These are phyloP conservation scores for Candida sithepensis DNA, from an alignment of 805 yeast genomes.

Conservation along the genomic window DNA sequence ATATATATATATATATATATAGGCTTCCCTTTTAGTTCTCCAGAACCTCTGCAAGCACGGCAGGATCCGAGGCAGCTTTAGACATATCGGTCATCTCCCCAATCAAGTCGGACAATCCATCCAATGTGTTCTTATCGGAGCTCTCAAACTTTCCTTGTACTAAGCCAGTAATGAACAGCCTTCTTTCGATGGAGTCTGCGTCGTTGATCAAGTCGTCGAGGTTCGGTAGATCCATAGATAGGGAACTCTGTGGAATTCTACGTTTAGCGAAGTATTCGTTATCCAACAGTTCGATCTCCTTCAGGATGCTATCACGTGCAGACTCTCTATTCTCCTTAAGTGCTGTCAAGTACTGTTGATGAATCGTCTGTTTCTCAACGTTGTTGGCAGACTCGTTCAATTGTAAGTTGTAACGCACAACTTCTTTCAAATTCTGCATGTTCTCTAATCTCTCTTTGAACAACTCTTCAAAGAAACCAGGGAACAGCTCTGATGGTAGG, in stretches of 20 bases:
- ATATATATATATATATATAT: neutral
- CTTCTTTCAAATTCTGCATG: constrained; percentile 9
- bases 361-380: constrained; percentile 6
- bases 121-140: constrained; percentile 8
- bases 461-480: constrained; percentile 12
- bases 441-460: constrained; percentile 9
- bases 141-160: constrained; percentile 8
- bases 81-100: constrained; percentile 3
- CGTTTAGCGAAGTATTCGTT: constrained; percentile 8
- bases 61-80: neutral
- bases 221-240: neutral
- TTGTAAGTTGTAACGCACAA: constrained; percentile 13
- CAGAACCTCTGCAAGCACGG: neutral
- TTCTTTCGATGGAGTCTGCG: constrained; percentile 3
- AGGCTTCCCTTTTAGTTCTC: neutral
- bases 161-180: constrained; percentile 1
- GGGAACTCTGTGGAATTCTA: neutral
- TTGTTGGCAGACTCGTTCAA: constrained; percentile 9
- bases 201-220: neutral
- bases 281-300: constrained; percentile 15
- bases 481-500: constrained; percentile 11
- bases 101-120: constrained; percentile 13
- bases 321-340: constrained; percentile 21
- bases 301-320: constrained; percentile 10
- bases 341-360: constrained; percentile 11